Conservation (phyloP, 2,329 filamentous ascomycete species). For the Bertia moriformis region DNA sequence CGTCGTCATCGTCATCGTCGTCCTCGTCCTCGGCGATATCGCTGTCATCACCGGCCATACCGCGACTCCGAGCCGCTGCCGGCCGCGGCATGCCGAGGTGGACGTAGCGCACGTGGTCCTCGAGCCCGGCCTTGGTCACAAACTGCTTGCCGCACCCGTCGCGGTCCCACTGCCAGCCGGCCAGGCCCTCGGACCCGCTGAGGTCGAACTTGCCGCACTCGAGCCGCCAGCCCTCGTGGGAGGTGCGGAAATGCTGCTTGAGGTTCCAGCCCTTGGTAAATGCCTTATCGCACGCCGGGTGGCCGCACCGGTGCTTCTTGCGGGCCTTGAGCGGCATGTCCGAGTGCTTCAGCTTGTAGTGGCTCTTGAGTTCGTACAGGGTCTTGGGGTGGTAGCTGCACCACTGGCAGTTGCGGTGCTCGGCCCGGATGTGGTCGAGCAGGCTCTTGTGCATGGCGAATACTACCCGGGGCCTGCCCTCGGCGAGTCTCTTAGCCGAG, state of each 20-base stretch:
- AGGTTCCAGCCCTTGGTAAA: slow-evolving; percentile 80
- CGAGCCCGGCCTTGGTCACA: slow-evolving; percentile 61
- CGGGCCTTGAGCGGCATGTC: slow-evolving; percentile 44
- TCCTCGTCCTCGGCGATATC: slow-evolving; percentile 9
- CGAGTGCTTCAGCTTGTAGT: slow-evolving; percentile 66
- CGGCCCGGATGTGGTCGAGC: slow-evolving; percentile 56
- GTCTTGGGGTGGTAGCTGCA: slow-evolving; percentile 58
- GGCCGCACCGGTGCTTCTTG: slow-evolving; percentile 51
- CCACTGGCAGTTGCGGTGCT: slow-evolving; percentile 63
- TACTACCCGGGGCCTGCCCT: slow-evolving; percentile 28
- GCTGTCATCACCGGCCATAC: slow-evolving; percentile 3
- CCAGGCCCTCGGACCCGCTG: slow-evolving; percentile 35
- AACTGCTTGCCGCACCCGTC: slow-evolving; percentile 65
- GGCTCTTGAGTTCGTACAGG: slow-evolving; percentile 54
- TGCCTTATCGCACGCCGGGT: slow-evolving; percentile 54
- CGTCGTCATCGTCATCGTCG: too few species aligned
- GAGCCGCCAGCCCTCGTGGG: slow-evolving; percentile 65
- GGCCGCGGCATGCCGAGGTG: slow-evolving; percentile 50
- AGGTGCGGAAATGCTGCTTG: slow-evolving; percentile 63
- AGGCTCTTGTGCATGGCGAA: slow-evolving; percentile 63
- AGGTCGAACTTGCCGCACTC: slow-evolving; percentile 61
- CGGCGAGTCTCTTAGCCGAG: slow-evolving; percentile 19
- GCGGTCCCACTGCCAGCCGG: slow-evolving; percentile 41
- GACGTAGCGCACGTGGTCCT: slow-evolving; percentile 71
- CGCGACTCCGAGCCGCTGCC: slow-evolving; percentile 4